phyloP scores from a whole-genome alignment of 495 filamentous ascomycete species.

The Penicillium egyptiacum region DNA sequence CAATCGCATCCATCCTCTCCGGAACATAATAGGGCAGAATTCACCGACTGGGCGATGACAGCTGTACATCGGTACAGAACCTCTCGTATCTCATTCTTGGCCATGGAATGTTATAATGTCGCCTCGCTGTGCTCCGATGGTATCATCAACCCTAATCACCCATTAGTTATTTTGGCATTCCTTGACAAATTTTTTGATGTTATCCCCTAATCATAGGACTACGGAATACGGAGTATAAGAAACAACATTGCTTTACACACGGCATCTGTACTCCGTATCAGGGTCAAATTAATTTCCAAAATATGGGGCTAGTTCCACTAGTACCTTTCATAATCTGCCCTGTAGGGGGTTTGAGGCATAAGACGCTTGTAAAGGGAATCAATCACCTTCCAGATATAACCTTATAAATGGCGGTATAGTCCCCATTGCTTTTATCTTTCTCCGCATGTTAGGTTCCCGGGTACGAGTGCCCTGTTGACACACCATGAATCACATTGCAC shows the following conservation, averaged over 20 bases:
- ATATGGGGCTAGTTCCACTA: neutral
- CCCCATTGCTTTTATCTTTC: neutral
- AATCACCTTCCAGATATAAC: neutral
- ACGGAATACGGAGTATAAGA: neutral
- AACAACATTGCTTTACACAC: neutral
- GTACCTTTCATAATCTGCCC: neutral
- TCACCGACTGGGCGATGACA: conserved; percentile 19
- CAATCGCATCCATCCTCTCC: conserved; percentile 23
- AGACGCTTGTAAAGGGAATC: neutral
- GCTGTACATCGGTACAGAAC: neutral
- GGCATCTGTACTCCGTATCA: neutral
- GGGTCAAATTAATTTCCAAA: neutral
- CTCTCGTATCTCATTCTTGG: conserved; percentile 13
- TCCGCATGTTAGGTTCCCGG: neutral
- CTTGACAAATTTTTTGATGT: neutral
- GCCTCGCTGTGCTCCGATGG: neutral
- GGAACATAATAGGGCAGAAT: conserved; percentile 16
- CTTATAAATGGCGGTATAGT: neutral
- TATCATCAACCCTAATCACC: neutral
- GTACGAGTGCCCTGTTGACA: neutral
- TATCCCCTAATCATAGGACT: too few relatives aligned
- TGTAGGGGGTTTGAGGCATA: neutral
- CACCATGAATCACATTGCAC: conserved; percentile 14
- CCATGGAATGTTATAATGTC: conserved; percentile 10
- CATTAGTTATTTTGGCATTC: conserved; percentile 1